phyloP scores from a whole-genome alignment of 345 rosid genomes.

The Physaria fendleri region DNA sequence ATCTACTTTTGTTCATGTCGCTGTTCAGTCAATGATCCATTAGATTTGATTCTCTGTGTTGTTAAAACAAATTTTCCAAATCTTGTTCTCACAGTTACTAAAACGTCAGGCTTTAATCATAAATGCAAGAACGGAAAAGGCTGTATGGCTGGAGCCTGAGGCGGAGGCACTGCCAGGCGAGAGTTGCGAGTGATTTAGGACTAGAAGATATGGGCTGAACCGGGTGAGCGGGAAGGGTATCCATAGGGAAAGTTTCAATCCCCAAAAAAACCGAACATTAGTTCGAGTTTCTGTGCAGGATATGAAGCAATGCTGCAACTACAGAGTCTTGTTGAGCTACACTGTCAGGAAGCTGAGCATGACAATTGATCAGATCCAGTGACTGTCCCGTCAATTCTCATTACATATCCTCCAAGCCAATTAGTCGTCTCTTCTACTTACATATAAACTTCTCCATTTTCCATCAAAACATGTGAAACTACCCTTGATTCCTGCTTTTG shows the following conservation, averaged over 20 bases:
- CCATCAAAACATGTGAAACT: too few species aligned
- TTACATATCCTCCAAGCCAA: too few species aligned
- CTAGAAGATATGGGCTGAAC: slow-evolving; percentile 59
- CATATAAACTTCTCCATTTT: too few species aligned
- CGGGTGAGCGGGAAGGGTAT: slow-evolving; percentile 71
- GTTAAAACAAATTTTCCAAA: too few species aligned
- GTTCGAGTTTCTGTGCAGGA: slow-evolving; percentile 50
- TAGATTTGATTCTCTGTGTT: too few species aligned
- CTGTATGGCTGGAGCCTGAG: slow-evolving; percentile 2
- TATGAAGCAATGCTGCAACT: slow-evolving; percentile 53
- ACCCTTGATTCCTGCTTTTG: too few species aligned
- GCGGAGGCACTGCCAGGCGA: neutral
- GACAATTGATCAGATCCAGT: slow-evolving; percentile 69
- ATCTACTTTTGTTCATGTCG: slow-evolving; percentile 11
- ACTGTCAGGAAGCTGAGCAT: slow-evolving; percentile 51
- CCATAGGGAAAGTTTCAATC: slow-evolving; percentile 44
- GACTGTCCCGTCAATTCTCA: slow-evolving; percentile 60
- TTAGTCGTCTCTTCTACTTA: too few species aligned
- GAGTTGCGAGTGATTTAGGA: slow-evolving; percentile 36
- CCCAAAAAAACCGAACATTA: slow-evolving; percentile 49
- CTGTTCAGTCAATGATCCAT: too few species aligned
- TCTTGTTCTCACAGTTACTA: neutral
- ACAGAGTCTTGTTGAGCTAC: slow-evolving; percentile 34
- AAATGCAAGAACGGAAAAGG: too few species aligned
- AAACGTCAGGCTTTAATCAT: too few species aligned